Evolutionary conservation across 768 basidiomycete species (phyloP).

Genomic region (Leucogyrophana mollusca): DNA sequence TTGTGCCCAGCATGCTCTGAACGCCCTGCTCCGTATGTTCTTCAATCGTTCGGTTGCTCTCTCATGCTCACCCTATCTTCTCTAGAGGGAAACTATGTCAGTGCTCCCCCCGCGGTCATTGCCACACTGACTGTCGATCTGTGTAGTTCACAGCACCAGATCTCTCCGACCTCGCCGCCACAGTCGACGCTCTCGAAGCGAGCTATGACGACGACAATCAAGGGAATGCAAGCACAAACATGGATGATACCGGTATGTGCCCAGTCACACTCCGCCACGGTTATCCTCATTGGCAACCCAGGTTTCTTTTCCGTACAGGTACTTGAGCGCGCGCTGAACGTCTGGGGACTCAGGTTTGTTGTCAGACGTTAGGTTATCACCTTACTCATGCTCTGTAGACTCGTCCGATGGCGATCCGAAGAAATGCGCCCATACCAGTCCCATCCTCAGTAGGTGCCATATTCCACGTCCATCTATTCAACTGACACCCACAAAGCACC

Average conservation of each 20-base stretch:
- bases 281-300: conserved; percentile 23
- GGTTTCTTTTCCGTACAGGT: conserved; percentile 94
- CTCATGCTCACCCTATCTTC: conserved; percentile 19
- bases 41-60: conserved; percentile 38
- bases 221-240: conserved; percentile 61
- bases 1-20: conserved; percentile 86
- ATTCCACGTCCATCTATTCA: conserved; percentile 2
- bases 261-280: background rate
- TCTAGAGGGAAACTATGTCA: conserved; percentile 49
- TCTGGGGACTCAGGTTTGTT: conserved; percentile 78
- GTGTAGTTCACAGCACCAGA: conserved; percentile 75
- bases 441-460: conserved; percentile 65
- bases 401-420: conserved; percentile 83
- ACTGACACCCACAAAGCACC: conserved; percentile 41
- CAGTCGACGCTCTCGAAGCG: conserved; percentile 65
- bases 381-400: conserved; percentile 40
- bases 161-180: conserved; percentile 70
- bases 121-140: conserved; percentile 13
- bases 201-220: conserved; percentile 50
- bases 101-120: conserved; percentile 18
- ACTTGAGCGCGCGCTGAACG: conserved; percentile 76
- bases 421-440: conserved; percentile 75
- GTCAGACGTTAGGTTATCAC: conserved; percentile 6
- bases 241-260: conserved; percentile 82
- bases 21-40: conserved; percentile 67